These are phyloP conservation scores for Trichodelitschia bisporula DNA, from an alignment of 495 filamentous ascomycete genomes.

Conservation along the genomic window DNA sequence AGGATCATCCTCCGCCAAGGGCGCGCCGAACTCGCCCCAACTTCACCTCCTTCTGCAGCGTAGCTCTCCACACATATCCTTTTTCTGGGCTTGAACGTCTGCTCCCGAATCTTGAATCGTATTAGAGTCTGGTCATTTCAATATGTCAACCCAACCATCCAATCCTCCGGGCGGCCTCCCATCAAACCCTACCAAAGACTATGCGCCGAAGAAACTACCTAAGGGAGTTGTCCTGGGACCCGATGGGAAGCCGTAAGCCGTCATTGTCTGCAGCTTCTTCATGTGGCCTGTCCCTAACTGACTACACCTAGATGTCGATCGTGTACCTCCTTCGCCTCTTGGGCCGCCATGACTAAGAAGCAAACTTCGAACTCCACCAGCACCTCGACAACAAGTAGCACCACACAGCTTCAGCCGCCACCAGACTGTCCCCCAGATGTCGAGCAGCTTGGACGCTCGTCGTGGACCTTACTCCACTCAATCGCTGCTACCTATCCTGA, in stretches of 20 bases:
- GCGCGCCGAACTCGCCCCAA: too few relatives aligned
- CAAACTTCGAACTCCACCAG: conserved; percentile 8
- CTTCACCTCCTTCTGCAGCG: too few relatives aligned
- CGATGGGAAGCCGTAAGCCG: conserved; percentile 81
- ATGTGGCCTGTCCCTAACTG: neutral
- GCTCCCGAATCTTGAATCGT: too few relatives aligned
- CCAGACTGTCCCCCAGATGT: conserved; percentile 45
- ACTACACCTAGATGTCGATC: conserved; percentile 47
- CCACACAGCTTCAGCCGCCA: conserved; percentile 7
- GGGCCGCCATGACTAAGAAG: conserved; percentile 40
- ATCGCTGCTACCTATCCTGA: conserved; percentile 71
- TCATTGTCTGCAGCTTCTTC: conserved; percentile 2
- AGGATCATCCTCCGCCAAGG: too few relatives aligned
- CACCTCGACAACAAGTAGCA: conserved; percentile 7
- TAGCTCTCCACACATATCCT: too few relatives aligned
- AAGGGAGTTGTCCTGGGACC: conserved; percentile 74
- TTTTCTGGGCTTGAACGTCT: too few relatives aligned
- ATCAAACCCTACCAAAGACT: neutral
- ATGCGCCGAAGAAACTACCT: conserved; percentile 23
- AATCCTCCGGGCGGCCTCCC: too few relatives aligned
- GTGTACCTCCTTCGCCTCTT: conserved; percentile 55
- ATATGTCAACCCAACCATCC: too few relatives aligned
- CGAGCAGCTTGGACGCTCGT: conserved; percentile 54
- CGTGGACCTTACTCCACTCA: conserved; percentile 85
- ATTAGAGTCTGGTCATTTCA: too few relatives aligned